A percentile compares a stretch with the other conserved stretches of the same genome.
Evolutionary conservation across 768 basidiomycete species (phyloP).

Genomic region (Tephrocybe rancida): DNA sequence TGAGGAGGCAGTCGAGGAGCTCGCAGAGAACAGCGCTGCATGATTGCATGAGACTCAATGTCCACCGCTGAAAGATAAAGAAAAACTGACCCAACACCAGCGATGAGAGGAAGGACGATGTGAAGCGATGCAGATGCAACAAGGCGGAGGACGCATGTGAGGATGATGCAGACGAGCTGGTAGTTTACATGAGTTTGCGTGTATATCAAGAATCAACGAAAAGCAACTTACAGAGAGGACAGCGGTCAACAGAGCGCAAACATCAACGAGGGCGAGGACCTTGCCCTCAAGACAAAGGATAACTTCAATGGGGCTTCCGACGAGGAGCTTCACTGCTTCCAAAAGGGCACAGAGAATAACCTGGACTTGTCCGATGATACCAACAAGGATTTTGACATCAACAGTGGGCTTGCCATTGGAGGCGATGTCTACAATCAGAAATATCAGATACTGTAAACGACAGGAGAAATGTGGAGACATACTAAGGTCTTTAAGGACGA

Average conservation of each 20-base stretch:
- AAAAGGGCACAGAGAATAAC: neutral
- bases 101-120: neutral
- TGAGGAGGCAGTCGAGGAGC: conserved; percentile 3
- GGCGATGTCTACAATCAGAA: neutral
- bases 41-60: neutral
- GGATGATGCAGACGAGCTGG: neutral
- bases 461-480: no score
- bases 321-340: neutral
- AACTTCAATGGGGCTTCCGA: neutral
- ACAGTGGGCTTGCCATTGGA: neutral
- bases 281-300: conserved; percentile 9
- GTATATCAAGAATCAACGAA: neutral
- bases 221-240: neutral
- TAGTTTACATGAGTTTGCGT: neutral
- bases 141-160: neutral
- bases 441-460: neutral
- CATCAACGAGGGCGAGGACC: conserved; percentile 9
- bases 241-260: neutral
- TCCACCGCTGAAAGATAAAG: no score
- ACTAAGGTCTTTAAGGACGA: neutral
- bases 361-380: neutral
- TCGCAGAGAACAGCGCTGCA: conserved; percentile 7
- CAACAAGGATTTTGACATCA: neutral
- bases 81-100: neutral
- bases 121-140: neutral